Conservation (phyloP, 163 green algal genomes). For the Chlamydomonas reinhardtii region DNA sequence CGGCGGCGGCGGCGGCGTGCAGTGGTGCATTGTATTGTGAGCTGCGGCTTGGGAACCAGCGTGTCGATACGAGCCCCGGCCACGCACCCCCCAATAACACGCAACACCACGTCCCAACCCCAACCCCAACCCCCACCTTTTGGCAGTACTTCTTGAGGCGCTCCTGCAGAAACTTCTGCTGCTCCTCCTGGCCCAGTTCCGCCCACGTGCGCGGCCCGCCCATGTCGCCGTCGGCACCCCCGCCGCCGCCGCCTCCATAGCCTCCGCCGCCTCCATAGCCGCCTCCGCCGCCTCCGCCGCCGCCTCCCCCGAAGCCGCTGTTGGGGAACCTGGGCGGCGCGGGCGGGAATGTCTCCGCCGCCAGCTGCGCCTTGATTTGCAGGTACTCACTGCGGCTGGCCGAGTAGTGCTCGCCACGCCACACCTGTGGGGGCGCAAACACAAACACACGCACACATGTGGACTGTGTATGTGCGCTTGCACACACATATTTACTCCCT, state of each 20-base stretch:
- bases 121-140: conserved; percentile 86
- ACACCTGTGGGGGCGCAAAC: conserved; percentile 74
- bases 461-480: too few species aligned
- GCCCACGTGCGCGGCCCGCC: conserved; percentile 64
- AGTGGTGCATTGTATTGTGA: too few species aligned
- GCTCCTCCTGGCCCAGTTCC: conserved; percentile 89
- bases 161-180: conserved; percentile 88
- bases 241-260: conserved; percentile 12
- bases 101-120: too few species aligned
- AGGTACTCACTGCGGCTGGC: conserved; percentile 85
- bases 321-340: not conserved
- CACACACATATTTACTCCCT: too few species aligned
- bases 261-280: conserved; percentile 2
- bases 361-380: conserved; percentile 90
- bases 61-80: too few species aligned
- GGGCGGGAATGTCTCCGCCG: conserved; percentile 81
- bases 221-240: conserved; percentile 16
- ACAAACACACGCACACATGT: too few species aligned
- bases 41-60: too few species aligned
- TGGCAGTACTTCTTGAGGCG: conserved; percentile 97
- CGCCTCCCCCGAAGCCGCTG: not conserved
- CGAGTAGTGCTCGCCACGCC: conserved; percentile 93
- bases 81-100: too few species aligned
- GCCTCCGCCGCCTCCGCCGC: not conserved
- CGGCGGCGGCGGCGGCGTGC: too few species aligned